Conservation (phyloP, 257 asterid genomes). For the Ballota nigra region DNA sequence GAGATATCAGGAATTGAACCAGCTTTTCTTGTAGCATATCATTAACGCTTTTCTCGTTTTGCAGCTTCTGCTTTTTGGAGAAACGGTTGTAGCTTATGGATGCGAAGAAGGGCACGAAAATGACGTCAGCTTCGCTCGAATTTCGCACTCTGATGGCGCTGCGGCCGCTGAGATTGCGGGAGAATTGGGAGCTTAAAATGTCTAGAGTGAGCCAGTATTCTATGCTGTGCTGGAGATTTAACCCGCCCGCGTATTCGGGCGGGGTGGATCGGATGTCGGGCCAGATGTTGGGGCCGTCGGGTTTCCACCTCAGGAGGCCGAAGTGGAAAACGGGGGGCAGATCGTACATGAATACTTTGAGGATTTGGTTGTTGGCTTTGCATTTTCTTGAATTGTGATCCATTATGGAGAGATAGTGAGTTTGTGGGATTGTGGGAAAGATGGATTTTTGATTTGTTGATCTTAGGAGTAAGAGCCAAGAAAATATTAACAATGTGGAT, state of each 20-base stretch:
- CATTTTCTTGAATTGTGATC: conserved; percentile 27
- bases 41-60: conserved; percentile 33
- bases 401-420: conserved; percentile 19
- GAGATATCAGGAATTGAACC: conserved; percentile 50
- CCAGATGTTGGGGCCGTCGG: conserved; percentile 46
- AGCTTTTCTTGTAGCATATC: conserved; percentile 52
- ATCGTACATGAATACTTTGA: conserved; percentile 76
- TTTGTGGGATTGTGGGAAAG: conserved; percentile 24
- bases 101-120: conserved; percentile 81
- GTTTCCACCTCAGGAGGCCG: conserved; percentile 57
- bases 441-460: conserved; percentile 35
- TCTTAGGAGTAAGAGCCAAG: conserved; percentile 48
- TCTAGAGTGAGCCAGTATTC: conserved; percentile 86
- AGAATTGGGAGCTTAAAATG: conserved; percentile 56
- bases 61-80: conserved; percentile 35
- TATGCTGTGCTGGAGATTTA: conserved; percentile 81
- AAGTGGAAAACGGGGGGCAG: conserved; percentile 75
- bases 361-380: conserved; percentile 30
- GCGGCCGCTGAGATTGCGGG: conserved; percentile 36
- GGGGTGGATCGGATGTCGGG: conserved; percentile 55
- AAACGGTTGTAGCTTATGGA: conserved; percentile 71
- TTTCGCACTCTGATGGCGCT: conserved; percentile 55
- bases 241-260: conserved; percentile 73
- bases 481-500: conserved; percentile 40
- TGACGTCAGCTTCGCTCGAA: conserved; percentile 69